Conservation (phyloP, 768 basidiomycete species). For the Pulveroboletus ravenelii region DNA sequence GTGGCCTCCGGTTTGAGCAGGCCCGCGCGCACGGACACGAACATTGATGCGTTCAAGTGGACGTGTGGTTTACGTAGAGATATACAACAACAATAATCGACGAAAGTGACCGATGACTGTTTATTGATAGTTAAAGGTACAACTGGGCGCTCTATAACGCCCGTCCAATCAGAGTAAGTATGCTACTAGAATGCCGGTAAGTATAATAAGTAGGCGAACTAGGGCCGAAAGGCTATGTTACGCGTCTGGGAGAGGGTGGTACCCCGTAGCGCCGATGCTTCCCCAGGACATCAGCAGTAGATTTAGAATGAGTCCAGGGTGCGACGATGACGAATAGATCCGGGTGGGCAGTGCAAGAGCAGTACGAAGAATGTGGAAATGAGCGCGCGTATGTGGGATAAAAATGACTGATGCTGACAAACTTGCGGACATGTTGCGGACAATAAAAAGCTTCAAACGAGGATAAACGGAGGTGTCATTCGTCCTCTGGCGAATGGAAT, state of each 20-base stretch:
- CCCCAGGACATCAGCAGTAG: constrained; percentile 16
- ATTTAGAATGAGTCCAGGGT: constrained; percentile 12
- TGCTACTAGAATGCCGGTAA: constrained; percentile 31
- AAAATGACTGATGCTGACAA: constrained; percentile 25
- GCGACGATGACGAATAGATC: constrained; percentile 16
- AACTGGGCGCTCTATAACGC: constrained; percentile 31
- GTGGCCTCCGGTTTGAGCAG: constrained; percentile 89
- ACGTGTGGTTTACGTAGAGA: constrained; percentile 8
- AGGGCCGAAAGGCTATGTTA: constrained; percentile 19
- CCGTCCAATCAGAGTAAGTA: constrained; percentile 25
- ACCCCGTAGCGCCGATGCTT: constrained; percentile 7
- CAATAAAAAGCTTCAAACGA: constrained; percentile 27
- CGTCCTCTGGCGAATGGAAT: constrained; percentile 51
- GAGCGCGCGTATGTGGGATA: constrained; percentile 24
- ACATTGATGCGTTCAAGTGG: constrained; percentile 21
- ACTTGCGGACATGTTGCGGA: constrained; percentile 13
- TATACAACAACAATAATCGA: constrained; percentile 10
- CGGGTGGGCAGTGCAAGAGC: constrained; percentile 25
- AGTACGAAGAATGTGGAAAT: constrained; percentile 27
- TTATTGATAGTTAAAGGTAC: constrained; percentile 27
- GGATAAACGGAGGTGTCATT: constrained; percentile 19
- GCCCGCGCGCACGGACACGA: constrained; percentile 56
- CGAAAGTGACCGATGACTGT: not conserved
- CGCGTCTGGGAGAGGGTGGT: constrained; percentile 3
- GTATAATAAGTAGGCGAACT: constrained; percentile 27